Percentiles rank a stretch among this genome's conserved stretches.
phyloP scores from a whole-genome alignment of 352 stramenopile species.

The Globisporangium nunn region DNA sequence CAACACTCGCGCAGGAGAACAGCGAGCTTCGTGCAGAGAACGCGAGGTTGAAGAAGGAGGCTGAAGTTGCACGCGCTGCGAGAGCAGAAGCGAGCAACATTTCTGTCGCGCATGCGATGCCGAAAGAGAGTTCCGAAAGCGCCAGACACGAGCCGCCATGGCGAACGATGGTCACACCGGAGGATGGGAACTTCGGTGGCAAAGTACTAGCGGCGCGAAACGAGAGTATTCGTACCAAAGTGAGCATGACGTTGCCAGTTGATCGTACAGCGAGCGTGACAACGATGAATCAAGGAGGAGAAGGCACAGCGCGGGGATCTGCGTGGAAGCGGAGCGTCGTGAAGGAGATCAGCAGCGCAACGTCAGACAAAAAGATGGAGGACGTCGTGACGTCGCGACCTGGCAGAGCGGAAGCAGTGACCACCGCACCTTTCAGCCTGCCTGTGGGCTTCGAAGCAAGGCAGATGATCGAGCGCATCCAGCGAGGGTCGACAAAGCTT shows the following conservation, averaged over 20 bases:
- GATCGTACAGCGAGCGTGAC: not conserved
- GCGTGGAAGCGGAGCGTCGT: not conserved
- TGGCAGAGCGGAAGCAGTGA: not conserved
- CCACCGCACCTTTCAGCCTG: not conserved
- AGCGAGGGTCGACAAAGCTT: conserved; percentile 32
- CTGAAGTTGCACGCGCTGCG: conserved; percentile 19
- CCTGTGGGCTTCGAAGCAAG: not conserved
- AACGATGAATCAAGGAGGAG: not conserved
- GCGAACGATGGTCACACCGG: too few relatives aligned
- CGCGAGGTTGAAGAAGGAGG: conserved; percentile 52
- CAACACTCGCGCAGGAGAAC: conserved; percentile 39
- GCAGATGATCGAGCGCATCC: conserved; percentile 19
- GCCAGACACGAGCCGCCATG: too few relatives aligned
- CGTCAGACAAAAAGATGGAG: not conserved
- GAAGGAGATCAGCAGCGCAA: not conserved
- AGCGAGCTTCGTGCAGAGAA: conserved; percentile 45
- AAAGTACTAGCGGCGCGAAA: not conserved
- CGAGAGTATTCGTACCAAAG: not conserved
- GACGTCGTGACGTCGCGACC: not conserved
- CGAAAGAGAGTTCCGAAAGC: too few relatives aligned
- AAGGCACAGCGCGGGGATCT: not conserved
- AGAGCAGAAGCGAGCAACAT: too few relatives aligned
- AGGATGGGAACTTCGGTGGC: too few relatives aligned
- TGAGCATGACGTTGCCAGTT: not conserved
- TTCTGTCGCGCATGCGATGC: too few relatives aligned